These are phyloP conservation scores for Trypanosoma mega DNA, from an alignment of 208 protist genomes.

Conservation along the genomic window DNA sequence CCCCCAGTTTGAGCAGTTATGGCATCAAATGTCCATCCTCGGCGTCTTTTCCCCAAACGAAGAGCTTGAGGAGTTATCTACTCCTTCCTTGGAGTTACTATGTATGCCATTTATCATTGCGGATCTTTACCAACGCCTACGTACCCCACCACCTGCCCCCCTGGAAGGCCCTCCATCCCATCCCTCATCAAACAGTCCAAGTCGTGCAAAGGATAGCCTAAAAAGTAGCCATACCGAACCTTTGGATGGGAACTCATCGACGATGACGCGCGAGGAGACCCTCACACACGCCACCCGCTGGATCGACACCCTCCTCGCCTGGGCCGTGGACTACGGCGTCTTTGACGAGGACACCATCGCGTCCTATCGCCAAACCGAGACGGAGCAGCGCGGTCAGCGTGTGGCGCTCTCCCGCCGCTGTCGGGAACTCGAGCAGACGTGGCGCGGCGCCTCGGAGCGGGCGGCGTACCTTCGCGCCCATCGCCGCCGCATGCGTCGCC, in stretches of 20 bases:
- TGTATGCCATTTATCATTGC: constrained; percentile 82
- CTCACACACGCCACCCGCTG: constrained; percentile 65
- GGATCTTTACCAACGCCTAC: constrained; percentile 82
- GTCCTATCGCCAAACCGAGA: constrained; percentile 49
- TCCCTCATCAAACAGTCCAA: too few species aligned
- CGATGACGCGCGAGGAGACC: constrained; percentile 59
- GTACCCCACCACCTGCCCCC: constrained; percentile 31
- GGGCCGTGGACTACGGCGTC: constrained; percentile 65
- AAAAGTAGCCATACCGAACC: too few species aligned
- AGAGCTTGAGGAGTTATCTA: constrained; percentile 79
- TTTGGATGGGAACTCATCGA: too few species aligned
- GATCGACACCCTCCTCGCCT: constrained; percentile 74
- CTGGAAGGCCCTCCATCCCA: neutral
- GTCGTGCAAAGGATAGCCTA: too few species aligned
- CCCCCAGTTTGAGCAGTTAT: constrained; percentile 64
- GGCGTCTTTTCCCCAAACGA: constrained; percentile 83
- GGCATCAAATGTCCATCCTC: constrained; percentile 48
- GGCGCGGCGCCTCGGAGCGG: constrained; percentile 46
- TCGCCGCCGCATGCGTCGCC: constrained; percentile 63
- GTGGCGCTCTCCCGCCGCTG: constrained; percentile 68
- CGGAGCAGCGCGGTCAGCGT: constrained; percentile 74
- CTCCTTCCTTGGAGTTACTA: constrained; percentile 76
- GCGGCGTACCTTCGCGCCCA: constrained; percentile 68
- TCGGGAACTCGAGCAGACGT: constrained; percentile 42
- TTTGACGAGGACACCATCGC: constrained; percentile 71